A percentile compares a stretch with the other conserved stretches of the same genome.
phyloP scores from a whole-genome alignment of 257 asterid species.

The Jacaranda copaia region DNA sequence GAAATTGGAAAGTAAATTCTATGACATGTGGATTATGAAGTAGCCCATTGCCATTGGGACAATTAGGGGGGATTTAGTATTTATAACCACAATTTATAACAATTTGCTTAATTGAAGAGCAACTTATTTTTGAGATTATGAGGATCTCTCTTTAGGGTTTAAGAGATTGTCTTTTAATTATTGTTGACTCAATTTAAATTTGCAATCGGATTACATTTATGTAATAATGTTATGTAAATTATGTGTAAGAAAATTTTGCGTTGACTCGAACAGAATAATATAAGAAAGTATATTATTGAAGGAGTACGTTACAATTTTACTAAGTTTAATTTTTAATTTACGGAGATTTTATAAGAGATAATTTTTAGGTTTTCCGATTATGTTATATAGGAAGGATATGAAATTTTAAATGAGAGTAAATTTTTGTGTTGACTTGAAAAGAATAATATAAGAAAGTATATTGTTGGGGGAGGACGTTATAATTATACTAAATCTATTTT shows the following conservation, averaged over 20 bases:
- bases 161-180: background rate
- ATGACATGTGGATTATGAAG: background rate
- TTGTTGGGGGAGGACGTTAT: background rate
- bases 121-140: conserved; percentile 32
- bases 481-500: background rate
- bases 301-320: background rate
- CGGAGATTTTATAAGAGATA: background rate
- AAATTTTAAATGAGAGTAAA: background rate
- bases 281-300: background rate
- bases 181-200: background rate
- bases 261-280: background rate
- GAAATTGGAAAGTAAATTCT: background rate
- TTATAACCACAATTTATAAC: background rate
- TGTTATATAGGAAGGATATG: no score
- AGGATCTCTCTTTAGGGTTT: background rate
- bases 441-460: background rate
- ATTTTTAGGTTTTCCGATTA: no score
- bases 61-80: background rate
- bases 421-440: background rate
- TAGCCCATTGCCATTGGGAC: background rate
- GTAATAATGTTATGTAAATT: background rate
- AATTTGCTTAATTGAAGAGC: conserved; percentile 20
- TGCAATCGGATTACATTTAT: background rate
- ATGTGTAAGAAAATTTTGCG: background rate
- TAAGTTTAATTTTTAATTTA: background rate